phyloP scores from a whole-genome alignment of 257 asterid genomes.

The Solanum lycopersicoides region DNA sequence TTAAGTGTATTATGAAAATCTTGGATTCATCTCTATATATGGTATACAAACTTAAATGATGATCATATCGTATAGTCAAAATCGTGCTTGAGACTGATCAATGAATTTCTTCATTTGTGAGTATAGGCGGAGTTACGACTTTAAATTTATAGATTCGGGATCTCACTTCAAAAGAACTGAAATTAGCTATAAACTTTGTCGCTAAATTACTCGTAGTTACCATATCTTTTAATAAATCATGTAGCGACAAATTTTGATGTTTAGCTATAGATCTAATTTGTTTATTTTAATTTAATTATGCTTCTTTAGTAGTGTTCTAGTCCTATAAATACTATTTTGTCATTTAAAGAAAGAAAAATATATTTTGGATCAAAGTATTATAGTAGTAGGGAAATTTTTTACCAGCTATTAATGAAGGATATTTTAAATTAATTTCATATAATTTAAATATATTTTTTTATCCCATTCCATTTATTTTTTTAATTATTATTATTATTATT shows the following conservation, averaged over 20 bases:
- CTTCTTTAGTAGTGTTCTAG: not conserved
- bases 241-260: not conserved
- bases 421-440: too few relatives aligned
- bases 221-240: not conserved
- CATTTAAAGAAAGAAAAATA: too few relatives aligned
- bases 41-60: not conserved
- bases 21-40: not conserved
- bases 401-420: too few relatives aligned
- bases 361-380: too few relatives aligned
- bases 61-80: not conserved
- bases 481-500: too few relatives aligned
- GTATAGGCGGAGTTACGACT: rapidly evolving
- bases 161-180: not conserved
- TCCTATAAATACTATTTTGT: not conserved
- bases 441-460: too few relatives aligned
- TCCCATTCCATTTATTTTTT: not conserved
- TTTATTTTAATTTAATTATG: too few relatives aligned
- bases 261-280: too few relatives aligned
- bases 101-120: not conserved
- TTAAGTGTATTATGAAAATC: not conserved
- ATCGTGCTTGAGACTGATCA: not conserved
- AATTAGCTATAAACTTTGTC: not conserved
- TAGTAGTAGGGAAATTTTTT: too few relatives aligned
- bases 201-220: not conserved
- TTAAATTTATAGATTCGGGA: not conserved